Conservation (phyloP, 176 grass and related monocot genomes). For the Carex cristatella region DNA sequence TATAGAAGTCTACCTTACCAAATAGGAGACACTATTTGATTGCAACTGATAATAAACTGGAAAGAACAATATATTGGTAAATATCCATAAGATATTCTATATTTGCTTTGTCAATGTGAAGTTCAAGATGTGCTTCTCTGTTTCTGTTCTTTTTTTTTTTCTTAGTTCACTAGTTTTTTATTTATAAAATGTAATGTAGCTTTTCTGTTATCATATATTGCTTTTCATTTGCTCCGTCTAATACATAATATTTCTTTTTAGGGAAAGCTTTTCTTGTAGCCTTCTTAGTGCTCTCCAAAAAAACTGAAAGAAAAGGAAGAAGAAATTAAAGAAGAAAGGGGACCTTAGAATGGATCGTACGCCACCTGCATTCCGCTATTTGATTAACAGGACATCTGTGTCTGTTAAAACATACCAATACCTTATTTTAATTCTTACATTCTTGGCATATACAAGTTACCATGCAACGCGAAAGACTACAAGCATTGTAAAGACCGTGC, state of each 20-base stretch:
- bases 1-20: not conserved
- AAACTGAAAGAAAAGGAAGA: not conserved
- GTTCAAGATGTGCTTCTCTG: not conserved
- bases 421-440: conserved; percentile 66
- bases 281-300: not conserved
- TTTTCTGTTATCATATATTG: not conserved
- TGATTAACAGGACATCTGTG: not conserved
- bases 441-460: conserved; percentile 67
- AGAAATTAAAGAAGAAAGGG: not conserved
- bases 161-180: not conserved
- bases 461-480: conserved; percentile 69
- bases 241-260: not conserved
- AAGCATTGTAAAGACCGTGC: conserved; percentile 69
- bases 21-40: not conserved
- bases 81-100: not conserved
- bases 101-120: not conserved
- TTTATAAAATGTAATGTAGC: not conserved
- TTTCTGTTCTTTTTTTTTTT: not conserved
- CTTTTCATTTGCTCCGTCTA: not conserved
- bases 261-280: not conserved
- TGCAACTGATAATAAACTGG: not conserved
- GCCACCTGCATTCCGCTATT: conserved; percentile 21
- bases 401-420: conserved; percentile 35
- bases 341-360: not conserved
- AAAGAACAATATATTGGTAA: not conserved